Conservation (phyloP, 2,329 filamentous ascomycete genomes). For the Chrysoporthe deuterocubensis region DNA sequence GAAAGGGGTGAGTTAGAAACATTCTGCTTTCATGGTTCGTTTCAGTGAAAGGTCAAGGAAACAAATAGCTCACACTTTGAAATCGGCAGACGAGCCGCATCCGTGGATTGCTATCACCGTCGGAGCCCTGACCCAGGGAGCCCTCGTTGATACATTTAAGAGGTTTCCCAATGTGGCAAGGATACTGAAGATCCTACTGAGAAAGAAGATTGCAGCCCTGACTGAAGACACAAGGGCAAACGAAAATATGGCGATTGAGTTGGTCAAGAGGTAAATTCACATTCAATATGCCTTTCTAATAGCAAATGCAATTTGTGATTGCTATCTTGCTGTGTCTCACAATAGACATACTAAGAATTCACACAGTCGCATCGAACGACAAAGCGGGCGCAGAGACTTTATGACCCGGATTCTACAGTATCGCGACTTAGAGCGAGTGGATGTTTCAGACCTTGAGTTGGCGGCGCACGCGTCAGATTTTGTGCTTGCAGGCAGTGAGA, state of each 20-base stretch:
- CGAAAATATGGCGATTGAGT: constrained; percentile 7
- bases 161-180: constrained; percentile 25
- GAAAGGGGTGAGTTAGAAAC: constrained; percentile 31
- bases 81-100: constrained; percentile 32
- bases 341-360: neutral
- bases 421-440: constrained; percentile 27
- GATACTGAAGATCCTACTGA: constrained; percentile 16
- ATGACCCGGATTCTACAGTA: constrained; percentile 30
- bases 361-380: neutral
- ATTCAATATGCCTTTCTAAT: too few relatives aligned
- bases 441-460: constrained; percentile 34
- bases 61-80: too few relatives aligned
- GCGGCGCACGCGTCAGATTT: constrained; percentile 34
- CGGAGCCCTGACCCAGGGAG: constrained; percentile 32
- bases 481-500: constrained; percentile 29
- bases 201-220: constrained; percentile 5
- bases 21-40: neutral
- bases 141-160: constrained; percentile 32
- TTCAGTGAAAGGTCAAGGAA: too few relatives aligned
- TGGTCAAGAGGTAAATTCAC: neutral
- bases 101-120: constrained; percentile 36
- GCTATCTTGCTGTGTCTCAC: too few relatives aligned
- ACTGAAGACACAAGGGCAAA: constrained; percentile 9
- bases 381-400: constrained; percentile 32
- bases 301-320: too few relatives aligned